Evolutionary conservation across 1,284 basidiomycete species (phyloP).

Genomic region (Pterulicium gracile): DNA sequence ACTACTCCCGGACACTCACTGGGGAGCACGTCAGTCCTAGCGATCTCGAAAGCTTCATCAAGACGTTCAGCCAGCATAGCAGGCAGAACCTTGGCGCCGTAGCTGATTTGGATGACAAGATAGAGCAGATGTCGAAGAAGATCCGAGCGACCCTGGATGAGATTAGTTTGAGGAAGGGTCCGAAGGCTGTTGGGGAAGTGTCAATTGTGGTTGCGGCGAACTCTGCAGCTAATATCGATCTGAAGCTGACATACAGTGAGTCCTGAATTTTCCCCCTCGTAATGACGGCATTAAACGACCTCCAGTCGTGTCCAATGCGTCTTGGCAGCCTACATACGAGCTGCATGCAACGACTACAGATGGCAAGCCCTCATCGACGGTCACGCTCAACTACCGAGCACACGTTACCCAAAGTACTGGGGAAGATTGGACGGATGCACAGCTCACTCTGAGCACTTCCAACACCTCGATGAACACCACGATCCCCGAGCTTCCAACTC

Average conservation of each 20-base stretch:
- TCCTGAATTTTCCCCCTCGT: conserved; percentile 4
- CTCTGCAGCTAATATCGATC: conserved; percentile 22
- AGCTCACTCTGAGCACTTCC: conserved; percentile 42
- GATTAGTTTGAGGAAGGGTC: conserved; percentile 23
- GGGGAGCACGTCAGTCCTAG: conserved; percentile 30
- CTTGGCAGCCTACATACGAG: conserved; percentile 47
- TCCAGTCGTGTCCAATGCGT: conserved; percentile 37
- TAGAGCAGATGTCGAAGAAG: conserved; percentile 26
- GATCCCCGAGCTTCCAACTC: conserved; percentile 23
- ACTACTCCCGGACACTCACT: conserved; percentile 31
- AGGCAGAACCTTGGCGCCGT: conserved; percentile 25
- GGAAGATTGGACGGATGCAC: conserved; percentile 44
- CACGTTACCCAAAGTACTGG: conserved; percentile 43
- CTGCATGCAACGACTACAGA: conserved; percentile 37
- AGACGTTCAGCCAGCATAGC: conserved; percentile 28
- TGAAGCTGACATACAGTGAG: conserved; percentile 46
- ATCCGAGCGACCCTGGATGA: conserved; percentile 26
- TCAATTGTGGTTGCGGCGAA: conserved; percentile 21
- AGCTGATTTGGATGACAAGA: conserved; percentile 26
- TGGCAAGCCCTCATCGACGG: conserved; percentile 29
- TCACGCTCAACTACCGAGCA: conserved; percentile 45
- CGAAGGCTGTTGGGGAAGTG: conserved; percentile 8
- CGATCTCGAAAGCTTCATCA: conserved; percentile 28
- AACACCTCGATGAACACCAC: conserved; percentile 17
- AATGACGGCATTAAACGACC: too few species aligned